Evolutionary conservation across 2,329 filamentous ascomycete genomes (phyloP), one percentile per base, ranked within the genome.

Genomic region (Rutstroemia sydowiana): DNA sequence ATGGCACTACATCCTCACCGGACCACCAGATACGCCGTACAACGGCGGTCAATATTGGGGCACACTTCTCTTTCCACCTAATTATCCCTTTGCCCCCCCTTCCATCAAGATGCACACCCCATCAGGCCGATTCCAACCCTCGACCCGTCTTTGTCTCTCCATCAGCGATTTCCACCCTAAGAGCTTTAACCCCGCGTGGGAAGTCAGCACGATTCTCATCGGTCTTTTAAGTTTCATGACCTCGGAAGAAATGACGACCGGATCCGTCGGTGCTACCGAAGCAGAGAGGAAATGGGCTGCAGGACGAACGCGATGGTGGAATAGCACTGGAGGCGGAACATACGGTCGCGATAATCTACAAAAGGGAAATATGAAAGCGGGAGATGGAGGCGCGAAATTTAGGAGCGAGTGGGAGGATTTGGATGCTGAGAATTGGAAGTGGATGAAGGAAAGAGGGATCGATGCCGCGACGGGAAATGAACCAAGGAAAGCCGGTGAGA

Each of bases 81-180:
- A 96, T 74, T 98, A 98, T 68, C 93, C 93, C 23, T 98, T 96
- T 70, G 92, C 91, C 11, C 93, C 93, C 30, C 93, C 93, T 4
- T 90, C 93, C 2, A 98, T 98, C 70, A 89, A 92, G 66, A 98
- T 98, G 93, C 93, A 97, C 75, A 98, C 93, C 0, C 93, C 93
- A 1, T 92, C 86, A 11, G 93, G 93, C 54, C 88, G 93, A 65
- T 98, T 98, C 73, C 89, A 95, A 68, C 89, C 91, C 2, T 93
- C 87, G 1, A 91, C 89, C 13, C 82, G 93, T 45, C 81, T 98
- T 20, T 98, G 93, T 65, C 84, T 98, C 44, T 95, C 88, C 66
- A 98, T 98, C 64, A 92, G 85, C 63, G 93, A 98, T 68, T 98
- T 97, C 71, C 93, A 98, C 67, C 93, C 93, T 3, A 95, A 95